These are phyloP conservation scores for Penicillium arizonense DNA, from an alignment of 495 filamentous ascomycete genomes.

Conservation along the genomic window DNA sequence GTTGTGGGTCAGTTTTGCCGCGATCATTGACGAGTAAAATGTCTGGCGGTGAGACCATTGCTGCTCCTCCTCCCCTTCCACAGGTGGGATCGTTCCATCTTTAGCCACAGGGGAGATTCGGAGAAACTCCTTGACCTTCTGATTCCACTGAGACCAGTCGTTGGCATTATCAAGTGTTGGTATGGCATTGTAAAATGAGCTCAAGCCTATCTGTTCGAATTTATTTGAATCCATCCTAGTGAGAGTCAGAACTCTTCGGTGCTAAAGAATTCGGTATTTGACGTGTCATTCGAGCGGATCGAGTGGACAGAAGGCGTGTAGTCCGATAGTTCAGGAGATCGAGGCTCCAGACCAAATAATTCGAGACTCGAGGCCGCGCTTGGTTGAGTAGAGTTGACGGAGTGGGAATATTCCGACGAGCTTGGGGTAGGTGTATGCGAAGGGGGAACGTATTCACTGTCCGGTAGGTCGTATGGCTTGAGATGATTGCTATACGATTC, in stretches of 20 bases:
- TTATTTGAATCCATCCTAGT: not conserved
- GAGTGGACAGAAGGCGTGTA: too few relatives aligned
- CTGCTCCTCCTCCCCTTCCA: constrained; percentile 5
- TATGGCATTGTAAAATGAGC: constrained; percentile 4
- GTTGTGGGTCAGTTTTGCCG: constrained; percentile 11
- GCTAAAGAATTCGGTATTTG: constrained; percentile 3
- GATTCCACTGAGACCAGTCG: constrained; percentile 7
- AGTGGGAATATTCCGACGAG: not conserved
- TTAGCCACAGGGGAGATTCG: constrained; percentile 7
- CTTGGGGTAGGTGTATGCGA: too few relatives aligned
- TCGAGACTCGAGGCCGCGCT: constrained; percentile 3
- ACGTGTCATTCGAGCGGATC: not conserved
- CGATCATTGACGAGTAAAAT: constrained; percentile 12
- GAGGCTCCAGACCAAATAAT: constrained; percentile 4
- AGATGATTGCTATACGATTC: not conserved
- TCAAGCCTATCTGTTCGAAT: constrained; percentile 8
- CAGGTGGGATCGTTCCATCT: not conserved
- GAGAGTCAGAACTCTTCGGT: not conserved
- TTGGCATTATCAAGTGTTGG: constrained; percentile 7
- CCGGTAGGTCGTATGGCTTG: not conserved
- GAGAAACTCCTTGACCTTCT: constrained; percentile 9
- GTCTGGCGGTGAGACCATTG: constrained; percentile 8
- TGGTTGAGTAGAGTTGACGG: constrained; percentile 1
- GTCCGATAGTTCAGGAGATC: constrained; percentile 1
- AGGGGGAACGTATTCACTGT: not conserved